Conservation (phyloP, 441 rosid genomes). For the Rhodomyrtus psidioides region DNA sequence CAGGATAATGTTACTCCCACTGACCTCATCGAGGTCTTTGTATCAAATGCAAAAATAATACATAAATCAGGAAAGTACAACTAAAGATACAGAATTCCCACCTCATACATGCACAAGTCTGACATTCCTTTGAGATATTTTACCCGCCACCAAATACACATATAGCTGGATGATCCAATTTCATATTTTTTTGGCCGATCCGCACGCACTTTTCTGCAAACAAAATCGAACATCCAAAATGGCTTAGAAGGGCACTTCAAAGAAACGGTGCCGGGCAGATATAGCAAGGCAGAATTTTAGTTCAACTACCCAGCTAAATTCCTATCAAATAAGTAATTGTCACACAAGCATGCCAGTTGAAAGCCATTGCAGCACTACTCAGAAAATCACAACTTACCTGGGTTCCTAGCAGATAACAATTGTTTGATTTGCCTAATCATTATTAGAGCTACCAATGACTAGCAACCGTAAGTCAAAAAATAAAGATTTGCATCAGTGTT, state of each 20-base stretch:
- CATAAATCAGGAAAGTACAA: not conserved
- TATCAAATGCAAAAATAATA: not conserved
- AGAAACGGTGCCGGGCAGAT: not conserved
- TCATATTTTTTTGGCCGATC: conserved; percentile 34
- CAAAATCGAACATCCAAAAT: not conserved
- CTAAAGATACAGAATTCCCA: conserved; percentile 12
- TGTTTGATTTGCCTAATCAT: not conserved
- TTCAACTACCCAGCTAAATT: not conserved
- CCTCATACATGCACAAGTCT: conserved; percentile 61
- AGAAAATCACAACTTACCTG: not conserved
- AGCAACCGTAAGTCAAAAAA: not conserved
- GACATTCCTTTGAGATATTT: conserved; percentile 59
- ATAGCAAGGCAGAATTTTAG: not conserved
- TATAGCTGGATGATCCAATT: conserved; percentile 21
- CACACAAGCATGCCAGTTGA: not conserved
- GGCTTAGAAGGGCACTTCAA: not conserved
- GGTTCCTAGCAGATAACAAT: not conserved
- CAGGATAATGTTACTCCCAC: not conserved
- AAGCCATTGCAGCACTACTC: not conserved
- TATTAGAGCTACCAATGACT: not conserved
- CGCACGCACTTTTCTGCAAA: conserved; percentile 20
- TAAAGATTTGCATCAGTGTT: not conserved
- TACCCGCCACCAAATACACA: conserved; percentile 48
- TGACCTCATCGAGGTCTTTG: not conserved
- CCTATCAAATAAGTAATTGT: not conserved